Evolutionary conservation across 345 rosid genomes (phyloP).

Genomic region (Syzygium oleosum): DNA sequence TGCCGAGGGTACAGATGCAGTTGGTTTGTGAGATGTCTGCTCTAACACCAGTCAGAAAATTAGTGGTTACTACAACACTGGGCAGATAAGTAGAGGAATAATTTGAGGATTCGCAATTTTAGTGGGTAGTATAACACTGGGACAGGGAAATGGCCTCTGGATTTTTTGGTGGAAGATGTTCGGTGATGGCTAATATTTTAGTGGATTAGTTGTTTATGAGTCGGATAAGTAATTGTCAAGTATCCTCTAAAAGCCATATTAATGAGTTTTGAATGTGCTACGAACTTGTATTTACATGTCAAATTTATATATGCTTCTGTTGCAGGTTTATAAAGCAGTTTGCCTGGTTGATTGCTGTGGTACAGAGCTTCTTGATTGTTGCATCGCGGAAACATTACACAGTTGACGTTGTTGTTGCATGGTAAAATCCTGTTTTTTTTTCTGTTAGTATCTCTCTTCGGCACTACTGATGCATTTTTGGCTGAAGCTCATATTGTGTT

Average conservation of each 20-base stretch:
- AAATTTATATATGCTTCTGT: not conserved
- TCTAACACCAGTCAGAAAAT: not conserved
- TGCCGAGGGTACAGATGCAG: not conserved
- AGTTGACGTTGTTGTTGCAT: slow-evolving; percentile 92
- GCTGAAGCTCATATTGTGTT: not conserved
- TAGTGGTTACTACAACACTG: not conserved
- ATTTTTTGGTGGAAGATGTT: not conserved
- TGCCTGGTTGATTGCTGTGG: slow-evolving; percentile 75
- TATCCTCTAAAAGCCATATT: not conserved
- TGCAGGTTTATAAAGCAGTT: slow-evolving; percentile 77
- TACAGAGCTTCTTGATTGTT: slow-evolving; percentile 84
- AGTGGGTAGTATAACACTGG: not conserved
- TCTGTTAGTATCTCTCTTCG: not conserved
- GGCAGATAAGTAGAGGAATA: not conserved
- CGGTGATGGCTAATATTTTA: not conserved
- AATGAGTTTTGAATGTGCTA: not conserved
- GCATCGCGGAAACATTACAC: slow-evolving; percentile 99
- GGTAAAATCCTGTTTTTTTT: slow-evolving; percentile 27
- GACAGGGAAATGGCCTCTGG: not conserved
- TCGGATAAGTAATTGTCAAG: not conserved
- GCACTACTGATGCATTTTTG: not conserved
- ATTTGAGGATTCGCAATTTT: not conserved
- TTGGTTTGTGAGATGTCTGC: not conserved
- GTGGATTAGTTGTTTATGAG: not conserved
- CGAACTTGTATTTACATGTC: not conserved